Percentiles rank a stretch among this genome's conserved stretches.
Evolutionary conservation across 306 rosid genomes (phyloP).

Genomic region (Arachis hypogaea): DNA sequence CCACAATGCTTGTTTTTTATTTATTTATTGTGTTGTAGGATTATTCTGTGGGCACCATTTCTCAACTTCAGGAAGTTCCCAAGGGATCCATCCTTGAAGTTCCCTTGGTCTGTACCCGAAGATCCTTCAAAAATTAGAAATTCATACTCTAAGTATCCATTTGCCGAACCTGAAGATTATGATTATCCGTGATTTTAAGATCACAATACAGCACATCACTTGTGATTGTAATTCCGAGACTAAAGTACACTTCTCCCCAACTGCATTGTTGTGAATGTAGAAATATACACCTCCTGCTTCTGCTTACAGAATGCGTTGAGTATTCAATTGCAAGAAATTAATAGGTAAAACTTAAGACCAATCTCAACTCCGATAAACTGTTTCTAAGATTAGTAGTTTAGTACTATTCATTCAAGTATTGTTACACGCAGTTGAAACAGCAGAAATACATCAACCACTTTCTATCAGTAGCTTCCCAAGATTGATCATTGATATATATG

Average conservation of each 20-base stretch:
- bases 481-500: not conserved
- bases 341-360: not conserved
- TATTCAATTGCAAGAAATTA: slow-evolving; percentile 1
- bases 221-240: slow-evolving; percentile 24
- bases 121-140: slow-evolving; percentile 64
- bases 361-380: too few species aligned
- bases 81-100: slow-evolving; percentile 75
- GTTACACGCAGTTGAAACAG: not conserved
- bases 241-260: not conserved
- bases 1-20: not conserved
- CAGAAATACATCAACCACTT: not conserved
- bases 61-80: slow-evolving; percentile 94
- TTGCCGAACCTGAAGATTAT: slow-evolving; percentile 79
- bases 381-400: too few species aligned
- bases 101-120: slow-evolving; percentile 85
- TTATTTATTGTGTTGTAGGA: slow-evolving; percentile 48
- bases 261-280: slow-evolving; percentile 10
- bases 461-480: not conserved
- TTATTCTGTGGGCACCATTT: slow-evolving; percentile 94
- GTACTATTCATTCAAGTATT: too few species aligned
- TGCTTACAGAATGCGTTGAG: slow-evolving; percentile 24
- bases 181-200: slow-evolving; percentile 53
- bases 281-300: slow-evolving; percentile 8
- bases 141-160: slow-evolving; percentile 65
- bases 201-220: slow-evolving; percentile 14